phyloP scores from a whole-genome alignment of 2,329 filamentous ascomycete genomes.

The Pyricularia pennisetigena region DNA sequence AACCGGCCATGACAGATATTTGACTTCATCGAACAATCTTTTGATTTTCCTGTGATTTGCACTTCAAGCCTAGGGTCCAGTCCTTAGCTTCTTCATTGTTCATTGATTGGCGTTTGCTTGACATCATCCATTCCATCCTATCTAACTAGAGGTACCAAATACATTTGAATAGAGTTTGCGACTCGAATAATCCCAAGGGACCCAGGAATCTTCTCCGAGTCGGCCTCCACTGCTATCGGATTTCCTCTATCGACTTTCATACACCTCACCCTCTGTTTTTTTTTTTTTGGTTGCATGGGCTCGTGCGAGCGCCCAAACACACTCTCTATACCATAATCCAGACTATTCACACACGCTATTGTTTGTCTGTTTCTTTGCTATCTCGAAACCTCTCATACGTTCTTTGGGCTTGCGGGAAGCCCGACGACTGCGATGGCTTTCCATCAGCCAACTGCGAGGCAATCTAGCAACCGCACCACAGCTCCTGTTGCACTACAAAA shows the following conservation, averaged over 20 bases:
- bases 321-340: neutral
- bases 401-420: neutral
- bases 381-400: neutral
- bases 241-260: neutral
- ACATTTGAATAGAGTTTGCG: neutral
- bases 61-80: neutral
- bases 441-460: constrained; percentile 21
- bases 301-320: neutral
- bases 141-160: neutral
- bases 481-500: constrained; percentile 6
- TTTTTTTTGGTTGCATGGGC: neutral
- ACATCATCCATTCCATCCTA: neutral
- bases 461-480: constrained; percentile 32
- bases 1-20: neutral
- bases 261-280: neutral
- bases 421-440: constrained; percentile 11
- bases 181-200: neutral
- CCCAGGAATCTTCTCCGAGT: neutral
- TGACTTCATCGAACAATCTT: neutral
- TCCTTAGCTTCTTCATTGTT: neutral
- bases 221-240: neutral
- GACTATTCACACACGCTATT: neutral
- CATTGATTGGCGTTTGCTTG: neutral
- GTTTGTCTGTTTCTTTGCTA: neutral
- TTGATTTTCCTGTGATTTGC: neutral